A percentile compares a stretch with the other conserved stretches of the same genome.
These are phyloP conservation scores for Tuctoria greenei DNA, from an alignment of 176 grass and related monocot genomes.

Conservation along the genomic window DNA sequence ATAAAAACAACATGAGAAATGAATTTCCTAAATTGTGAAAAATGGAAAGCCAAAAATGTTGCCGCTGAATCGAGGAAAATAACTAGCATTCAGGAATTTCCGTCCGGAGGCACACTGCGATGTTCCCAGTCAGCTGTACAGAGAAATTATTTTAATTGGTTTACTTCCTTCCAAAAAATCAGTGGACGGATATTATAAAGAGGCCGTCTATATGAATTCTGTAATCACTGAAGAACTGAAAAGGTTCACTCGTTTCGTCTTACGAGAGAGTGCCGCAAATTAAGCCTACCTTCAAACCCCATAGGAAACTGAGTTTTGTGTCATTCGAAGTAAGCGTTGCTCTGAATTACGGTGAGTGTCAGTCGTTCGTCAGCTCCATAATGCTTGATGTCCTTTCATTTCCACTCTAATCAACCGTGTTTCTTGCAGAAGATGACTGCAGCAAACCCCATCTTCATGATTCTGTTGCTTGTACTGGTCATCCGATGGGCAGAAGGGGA, in stretches of 20 bases:
- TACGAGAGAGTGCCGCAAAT: not conserved
- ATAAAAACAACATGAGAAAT: not conserved
- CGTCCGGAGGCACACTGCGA: not conserved
- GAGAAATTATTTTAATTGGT: not conserved
- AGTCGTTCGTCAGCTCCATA: not conserved
- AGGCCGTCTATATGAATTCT: not conserved
- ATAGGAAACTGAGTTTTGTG: not conserved
- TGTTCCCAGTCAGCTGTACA: not conserved
- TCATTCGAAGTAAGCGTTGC: not conserved
- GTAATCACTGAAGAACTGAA: not conserved
- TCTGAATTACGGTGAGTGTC: constrained; percentile 23
- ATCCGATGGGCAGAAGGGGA: not conserved
- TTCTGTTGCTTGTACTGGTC: constrained; percentile 29
- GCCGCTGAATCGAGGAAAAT: not conserved
- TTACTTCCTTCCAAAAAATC: not conserved
- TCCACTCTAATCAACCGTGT: not conserved
- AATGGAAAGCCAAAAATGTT: not conserved
- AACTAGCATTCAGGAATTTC: not conserved
- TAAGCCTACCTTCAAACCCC: not conserved
- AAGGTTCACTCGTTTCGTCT: not conserved
- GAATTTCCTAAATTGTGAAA: not conserved
- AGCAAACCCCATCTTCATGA: not conserved
- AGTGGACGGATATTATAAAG: not conserved
- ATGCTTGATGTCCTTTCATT: not conserved
- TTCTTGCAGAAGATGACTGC: not conserved